These are phyloP conservation scores for Phytophthora citricola DNA, from an alignment of 352 stramenopile species.

Conservation along the genomic window DNA sequence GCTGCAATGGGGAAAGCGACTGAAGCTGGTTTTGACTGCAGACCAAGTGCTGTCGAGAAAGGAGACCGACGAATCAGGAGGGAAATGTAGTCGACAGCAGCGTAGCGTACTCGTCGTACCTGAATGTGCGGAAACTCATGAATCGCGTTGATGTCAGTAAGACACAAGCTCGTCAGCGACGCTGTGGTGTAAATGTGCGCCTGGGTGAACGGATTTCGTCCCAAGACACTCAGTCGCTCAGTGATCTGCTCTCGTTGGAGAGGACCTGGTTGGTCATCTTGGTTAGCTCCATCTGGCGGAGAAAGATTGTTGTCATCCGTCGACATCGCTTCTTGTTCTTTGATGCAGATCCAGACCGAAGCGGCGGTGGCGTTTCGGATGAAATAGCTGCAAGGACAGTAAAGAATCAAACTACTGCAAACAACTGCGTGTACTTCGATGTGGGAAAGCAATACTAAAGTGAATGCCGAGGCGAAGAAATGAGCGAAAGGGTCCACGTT, in stretches of 20 bases:
- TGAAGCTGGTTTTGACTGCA: slow-evolving; percentile 60
- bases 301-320: slow-evolving; percentile 2
- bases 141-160: slow-evolving; percentile 52
- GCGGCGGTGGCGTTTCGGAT: slow-evolving; percentile 26
- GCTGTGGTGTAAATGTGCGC: slow-evolving; percentile 71
- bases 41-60: slow-evolving; percentile 54
- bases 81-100: not conserved
- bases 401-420: slow-evolving; percentile 1
- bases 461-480: slow-evolving; percentile 13
- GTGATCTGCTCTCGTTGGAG: slow-evolving; percentile 46
- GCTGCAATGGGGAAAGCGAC: slow-evolving; percentile 49
- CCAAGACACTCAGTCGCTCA: slow-evolving; percentile 52
- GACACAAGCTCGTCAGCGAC: slow-evolving; percentile 42
- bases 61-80: not conserved
- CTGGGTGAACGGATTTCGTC: slow-evolving; percentile 71
- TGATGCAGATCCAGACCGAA: slow-evolving; percentile 10
- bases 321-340: slow-evolving; percentile 12
- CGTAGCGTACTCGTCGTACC: slow-evolving; percentile 26
- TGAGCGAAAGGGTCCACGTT: slow-evolving; percentile 28
- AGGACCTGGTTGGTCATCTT: slow-evolving; percentile 3
- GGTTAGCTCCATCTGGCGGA: slow-evolving; percentile 5
- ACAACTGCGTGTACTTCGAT: slow-evolving; percentile 28
- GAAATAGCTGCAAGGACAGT: too few relatives aligned
- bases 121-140: slow-evolving; percentile 64
- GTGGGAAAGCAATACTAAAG: slow-evolving; percentile 27